A percentile compares a stretch with the other conserved stretches of the same genome.
phyloP scores from a whole-genome alignment of 192 early-diverging fungal species.

The Cladochytrium replicatum region DNA sequence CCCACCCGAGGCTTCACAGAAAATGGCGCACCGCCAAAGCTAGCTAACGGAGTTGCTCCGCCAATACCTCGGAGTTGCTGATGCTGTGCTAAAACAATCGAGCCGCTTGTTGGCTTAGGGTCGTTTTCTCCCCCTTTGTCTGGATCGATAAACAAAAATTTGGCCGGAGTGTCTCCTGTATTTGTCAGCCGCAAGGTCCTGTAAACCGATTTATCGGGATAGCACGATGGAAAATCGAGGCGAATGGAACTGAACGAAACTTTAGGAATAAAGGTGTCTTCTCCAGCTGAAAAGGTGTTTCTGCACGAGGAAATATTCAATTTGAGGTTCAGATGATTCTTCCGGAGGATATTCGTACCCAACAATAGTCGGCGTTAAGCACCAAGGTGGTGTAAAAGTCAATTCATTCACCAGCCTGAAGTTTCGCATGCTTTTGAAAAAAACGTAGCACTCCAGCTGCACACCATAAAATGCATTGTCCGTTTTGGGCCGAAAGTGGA shows the following conservation, averaged over 20 bases:
- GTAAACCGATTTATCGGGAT: slow-evolving; percentile 40
- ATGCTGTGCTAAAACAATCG: not conserved
- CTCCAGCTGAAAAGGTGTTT: slow-evolving; percentile 42
- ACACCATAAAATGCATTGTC: slow-evolving; percentile 45
- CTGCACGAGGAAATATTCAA: too few relatives aligned
- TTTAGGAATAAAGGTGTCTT: slow-evolving; percentile 47
- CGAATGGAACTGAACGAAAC: slow-evolving; percentile 30
- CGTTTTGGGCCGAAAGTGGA: slow-evolving; percentile 35
- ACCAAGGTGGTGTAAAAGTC: slow-evolving; percentile 52
- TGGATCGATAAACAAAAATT: slow-evolving; percentile 35
- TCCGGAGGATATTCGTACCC: slow-evolving; percentile 36
- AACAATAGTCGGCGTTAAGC: slow-evolving; percentile 38
- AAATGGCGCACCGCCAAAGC: slow-evolving; percentile 32
- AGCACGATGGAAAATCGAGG: slow-evolving; percentile 42
- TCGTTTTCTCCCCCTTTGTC: not conserved
- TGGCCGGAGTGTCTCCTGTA: slow-evolving; percentile 44
- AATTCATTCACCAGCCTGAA: slow-evolving; percentile 47
- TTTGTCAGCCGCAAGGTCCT: slow-evolving; percentile 38
- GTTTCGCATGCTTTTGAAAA: slow-evolving; percentile 51
- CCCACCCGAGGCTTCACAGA: slow-evolving; percentile 38
- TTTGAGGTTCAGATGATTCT: not conserved
- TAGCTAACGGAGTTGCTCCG: slow-evolving; percentile 22
- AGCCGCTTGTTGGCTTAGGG: slow-evolving; percentile 7
- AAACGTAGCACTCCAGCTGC: slow-evolving; percentile 48
- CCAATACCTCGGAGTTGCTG: slow-evolving; percentile 16